Evolutionary conservation across 495 filamentous ascomycete species (phyloP).

Genomic region (Penicillium antarcticum): DNA sequence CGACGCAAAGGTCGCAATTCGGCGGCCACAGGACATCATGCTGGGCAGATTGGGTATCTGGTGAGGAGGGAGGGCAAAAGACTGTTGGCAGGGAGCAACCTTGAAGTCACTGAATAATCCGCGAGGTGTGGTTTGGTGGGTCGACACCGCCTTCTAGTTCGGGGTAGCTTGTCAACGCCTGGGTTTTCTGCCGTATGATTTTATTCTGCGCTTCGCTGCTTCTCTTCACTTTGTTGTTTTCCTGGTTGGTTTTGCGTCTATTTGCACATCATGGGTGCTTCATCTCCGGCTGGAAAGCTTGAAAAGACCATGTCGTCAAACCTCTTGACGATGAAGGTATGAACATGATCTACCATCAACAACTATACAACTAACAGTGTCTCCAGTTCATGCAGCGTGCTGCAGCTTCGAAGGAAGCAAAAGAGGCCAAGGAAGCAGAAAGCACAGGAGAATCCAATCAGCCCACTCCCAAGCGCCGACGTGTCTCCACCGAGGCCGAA

Average conservation of each 20-base stretch:
- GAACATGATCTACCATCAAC: conserved; percentile 2
- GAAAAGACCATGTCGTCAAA: conserved; percentile 83
- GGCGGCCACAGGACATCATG: conserved; percentile 58
- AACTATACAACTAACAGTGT: conserved; percentile 7
- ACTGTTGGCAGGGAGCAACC: conserved; percentile 22
- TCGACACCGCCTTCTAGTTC: conserved; percentile 11
- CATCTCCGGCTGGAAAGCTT: conserved; percentile 35
- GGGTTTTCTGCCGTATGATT: conserved; percentile 21
- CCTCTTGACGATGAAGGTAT: conserved; percentile 86
- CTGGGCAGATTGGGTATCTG: conserved; percentile 29
- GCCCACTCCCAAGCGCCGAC: conserved; percentile 42
- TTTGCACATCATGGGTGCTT: conserved; percentile 34
- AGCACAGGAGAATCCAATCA: conserved; percentile 28
- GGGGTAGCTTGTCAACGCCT: conserved; percentile 1
- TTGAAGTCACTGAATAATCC: conserved; percentile 30
- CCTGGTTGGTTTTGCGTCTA: conserved; percentile 15
- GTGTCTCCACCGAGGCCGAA: conserved; percentile 34
- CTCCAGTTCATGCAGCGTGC: conserved; percentile 91
- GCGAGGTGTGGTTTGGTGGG: conserved; percentile 29
- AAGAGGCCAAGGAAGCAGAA: conserved; percentile 29
- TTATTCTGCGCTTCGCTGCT: conserved; percentile 6
- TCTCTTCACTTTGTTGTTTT: neutral
- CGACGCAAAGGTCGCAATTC: conserved; percentile 40
- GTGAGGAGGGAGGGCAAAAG: conserved; percentile 5
- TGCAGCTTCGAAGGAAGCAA: conserved; percentile 47